Evolutionary conservation across 176 grass and related monocot species (phyloP), one percentile per base, ranked within the genome.

Genomic region (Carex pumila): DNA sequence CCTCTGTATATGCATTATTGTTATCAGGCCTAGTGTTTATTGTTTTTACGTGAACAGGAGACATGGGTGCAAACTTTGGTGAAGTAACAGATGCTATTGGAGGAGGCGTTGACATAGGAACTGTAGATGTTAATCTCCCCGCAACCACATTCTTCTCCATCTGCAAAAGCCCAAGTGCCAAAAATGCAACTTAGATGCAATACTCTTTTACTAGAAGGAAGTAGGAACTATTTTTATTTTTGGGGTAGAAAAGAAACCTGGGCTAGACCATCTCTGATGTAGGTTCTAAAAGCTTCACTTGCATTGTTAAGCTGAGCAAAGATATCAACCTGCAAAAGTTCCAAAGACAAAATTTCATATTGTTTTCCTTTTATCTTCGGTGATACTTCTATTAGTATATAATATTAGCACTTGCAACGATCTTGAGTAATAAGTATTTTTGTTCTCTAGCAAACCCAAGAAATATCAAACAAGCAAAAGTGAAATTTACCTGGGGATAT

Each of bases 241-340:
- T 59, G 2, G 10, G 47, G n/a, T 18, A 2, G 81, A 55, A 63
- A 80, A 69, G 79, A 41, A 88, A 99, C 96, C 93, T 99, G 93
- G 62, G 91, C 88, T 43, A 99, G 80, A 55, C 96, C 93, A 86
- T 99, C 93, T 92, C 96, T 93, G 71, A 99, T 99, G 75, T 99
- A 99, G 12, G 96, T 99, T 90, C 96, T 94, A 85, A 99, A 99
- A 57, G 96, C 96, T 89, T 95, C 96, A 68, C 96, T 99, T 63
- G 96, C 96, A 90, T 95, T 99, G 87, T 99, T 93, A 70, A 99
- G 96, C 90, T 99, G 96, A 73, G 96, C 73, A 83, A 99, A 99
- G 90, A 99, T 99, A 85, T 99, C 96, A 81, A 99, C 90, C 96
- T 99, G 88, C 58, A 53, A 12, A 86, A 66, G 85, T 62, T 19